A percentile compares a stretch with the other conserved stretches of the same genome.
phyloP scores from a whole-genome alignment of 2,329 filamentous ascomycete species.

The Ascochyta clinopodiicola region DNA sequence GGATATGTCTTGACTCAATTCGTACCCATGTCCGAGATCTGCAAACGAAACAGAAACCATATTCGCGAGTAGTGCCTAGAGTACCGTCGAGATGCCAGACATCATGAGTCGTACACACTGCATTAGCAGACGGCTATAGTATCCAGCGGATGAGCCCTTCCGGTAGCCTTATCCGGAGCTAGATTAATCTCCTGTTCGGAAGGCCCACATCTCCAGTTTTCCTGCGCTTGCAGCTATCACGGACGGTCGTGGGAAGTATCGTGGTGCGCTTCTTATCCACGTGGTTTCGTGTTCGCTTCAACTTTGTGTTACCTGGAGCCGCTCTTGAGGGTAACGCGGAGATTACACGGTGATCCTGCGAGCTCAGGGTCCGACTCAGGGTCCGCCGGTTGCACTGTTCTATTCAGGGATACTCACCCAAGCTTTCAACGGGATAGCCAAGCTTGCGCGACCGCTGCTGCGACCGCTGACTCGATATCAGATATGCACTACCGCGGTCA shows the following conservation, averaged over 20 bases:
- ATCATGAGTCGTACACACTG: neutral
- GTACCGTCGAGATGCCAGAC: neutral
- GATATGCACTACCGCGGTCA: neutral
- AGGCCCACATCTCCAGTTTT: conserved; percentile 1
- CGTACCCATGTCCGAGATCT: conserved; percentile 3
- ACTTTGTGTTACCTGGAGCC: neutral
- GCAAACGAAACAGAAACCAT: conserved; percentile 1
- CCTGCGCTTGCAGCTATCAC: neutral
- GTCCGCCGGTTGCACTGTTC: neutral
- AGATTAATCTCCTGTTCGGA: conserved; percentile 5
- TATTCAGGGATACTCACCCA: neutral
- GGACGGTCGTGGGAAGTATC: conserved; percentile 11
- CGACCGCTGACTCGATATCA: conserved; percentile 1
- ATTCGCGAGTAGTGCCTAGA: conserved; percentile 1
- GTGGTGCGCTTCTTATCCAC: neutral
- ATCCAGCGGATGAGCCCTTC: neutral
- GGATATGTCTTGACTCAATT: neutral
- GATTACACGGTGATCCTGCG: neutral
- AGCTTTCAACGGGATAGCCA: conserved; percentile 7
- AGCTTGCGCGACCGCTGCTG: neutral
- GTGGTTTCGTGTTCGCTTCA: conserved; percentile 6
- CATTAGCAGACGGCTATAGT: neutral
- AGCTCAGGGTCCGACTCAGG: neutral
- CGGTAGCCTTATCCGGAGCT: neutral
- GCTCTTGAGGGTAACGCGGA: neutral